These are phyloP conservation scores for Penicillium soppii DNA, from an alignment of 495 filamentous ascomycete genomes.

Conservation along the genomic window DNA sequence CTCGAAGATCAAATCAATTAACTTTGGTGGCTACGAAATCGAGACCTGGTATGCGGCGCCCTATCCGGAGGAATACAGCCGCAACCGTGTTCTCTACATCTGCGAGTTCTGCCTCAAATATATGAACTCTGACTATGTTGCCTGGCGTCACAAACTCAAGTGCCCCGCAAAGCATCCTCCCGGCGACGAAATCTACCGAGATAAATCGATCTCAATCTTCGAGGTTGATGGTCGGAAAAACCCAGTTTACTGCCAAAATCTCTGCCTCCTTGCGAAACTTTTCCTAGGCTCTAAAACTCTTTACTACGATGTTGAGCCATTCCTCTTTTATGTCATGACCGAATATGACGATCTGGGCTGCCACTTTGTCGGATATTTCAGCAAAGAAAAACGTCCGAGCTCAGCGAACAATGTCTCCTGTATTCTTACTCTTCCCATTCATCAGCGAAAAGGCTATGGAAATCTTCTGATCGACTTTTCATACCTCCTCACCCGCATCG, in stretches of 20 bases:
- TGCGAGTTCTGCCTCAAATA: conserved; percentile 99
- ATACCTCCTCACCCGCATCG: conserved; percentile 88
- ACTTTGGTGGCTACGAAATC: conserved; percentile 95
- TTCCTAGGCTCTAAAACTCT: conserved; percentile 97
- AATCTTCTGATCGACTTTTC: conserved; percentile 97
- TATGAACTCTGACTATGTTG: conserved; percentile 98
- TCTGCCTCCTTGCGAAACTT: conserved; percentile 92
- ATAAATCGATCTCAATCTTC: conserved; percentile 89
- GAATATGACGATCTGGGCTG: conserved; percentile 91
- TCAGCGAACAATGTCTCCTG: conserved; percentile 97
- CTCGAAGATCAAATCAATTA: conserved; percentile 97
- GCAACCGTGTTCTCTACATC: conserved; percentile 92
- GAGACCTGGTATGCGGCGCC: conserved; percentile 99
- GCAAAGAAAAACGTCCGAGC: conserved; percentile 96
- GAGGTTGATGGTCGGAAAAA: conserved; percentile 97
- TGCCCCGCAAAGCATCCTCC: conserved; percentile 95
- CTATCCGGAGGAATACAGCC: conserved; percentile 97
- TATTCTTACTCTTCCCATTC: conserved; percentile 92
- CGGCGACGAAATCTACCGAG: conserved; percentile 97
- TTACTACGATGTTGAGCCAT: conserved; percentile 98
- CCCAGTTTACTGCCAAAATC: conserved; percentile 95
- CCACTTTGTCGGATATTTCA: conserved; percentile 98
- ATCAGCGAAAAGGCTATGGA: conserved; percentile 95
- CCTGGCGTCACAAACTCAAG: conserved; percentile 97
- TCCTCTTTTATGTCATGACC: conserved; percentile 97